Conservation (phyloP, 2,329 filamentous ascomycete species). For the Corinectria fuckeliana region DNA sequence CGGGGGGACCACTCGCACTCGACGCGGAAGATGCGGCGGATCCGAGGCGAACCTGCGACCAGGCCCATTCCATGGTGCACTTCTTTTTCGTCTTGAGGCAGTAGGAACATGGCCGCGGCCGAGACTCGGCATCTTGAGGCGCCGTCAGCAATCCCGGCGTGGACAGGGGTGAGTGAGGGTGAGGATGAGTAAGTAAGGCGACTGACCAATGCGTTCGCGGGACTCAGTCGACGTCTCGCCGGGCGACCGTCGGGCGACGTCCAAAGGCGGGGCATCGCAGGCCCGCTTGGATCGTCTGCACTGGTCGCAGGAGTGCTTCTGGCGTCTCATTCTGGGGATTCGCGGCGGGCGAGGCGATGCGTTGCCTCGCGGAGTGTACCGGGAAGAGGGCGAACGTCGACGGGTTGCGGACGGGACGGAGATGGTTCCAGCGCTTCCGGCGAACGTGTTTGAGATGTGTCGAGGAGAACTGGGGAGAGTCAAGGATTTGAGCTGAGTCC, state of each 20-base stretch:
- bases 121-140: not conserved
- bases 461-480: not conserved
- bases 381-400: not conserved
- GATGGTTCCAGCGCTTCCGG: not conserved
- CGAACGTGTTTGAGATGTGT: not conserved
- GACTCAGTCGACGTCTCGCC: conserved; percentile 2
- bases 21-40: conserved; percentile 19
- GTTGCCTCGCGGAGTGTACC: too few species aligned
- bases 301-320: conserved; percentile 35
- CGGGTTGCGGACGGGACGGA: not conserved
- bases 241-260: conserved; percentile 14
- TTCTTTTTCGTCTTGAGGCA: conserved; percentile 18
- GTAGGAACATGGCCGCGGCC: conserved; percentile 12
- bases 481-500: not conserved
- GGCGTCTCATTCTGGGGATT: conserved; percentile 29
- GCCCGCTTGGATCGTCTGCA: conserved; percentile 34
- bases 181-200: not conserved
- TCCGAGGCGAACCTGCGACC: conserved; percentile 15
- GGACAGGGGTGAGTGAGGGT: not conserved
- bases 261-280: conserved; percentile 31
- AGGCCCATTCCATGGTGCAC: conserved; percentile 21
- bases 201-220: conserved; percentile 25
- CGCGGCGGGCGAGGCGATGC: not conserved
- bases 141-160: not conserved
- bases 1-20: not conserved